These are phyloP conservation scores for Grifola frondosa DNA, from an alignment of 1,284 basidiomycete species.

Conservation along the genomic window DNA sequence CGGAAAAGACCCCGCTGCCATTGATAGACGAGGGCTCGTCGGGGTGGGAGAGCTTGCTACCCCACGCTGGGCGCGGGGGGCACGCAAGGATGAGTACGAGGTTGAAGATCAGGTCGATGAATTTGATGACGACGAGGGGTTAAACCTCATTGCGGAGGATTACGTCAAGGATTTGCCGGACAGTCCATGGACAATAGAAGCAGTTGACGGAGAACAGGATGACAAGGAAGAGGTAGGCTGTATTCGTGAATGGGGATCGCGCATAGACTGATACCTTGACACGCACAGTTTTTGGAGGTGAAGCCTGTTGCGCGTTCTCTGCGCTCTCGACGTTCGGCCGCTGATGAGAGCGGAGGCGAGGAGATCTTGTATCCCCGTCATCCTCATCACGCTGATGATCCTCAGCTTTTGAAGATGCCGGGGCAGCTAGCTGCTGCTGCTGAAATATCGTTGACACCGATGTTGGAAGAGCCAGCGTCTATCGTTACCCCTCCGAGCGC, in stretches of 20 bases:
- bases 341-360: conserved; percentile 79
- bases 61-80: conserved; percentile 79
- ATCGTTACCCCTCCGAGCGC: conserved; percentile 66
- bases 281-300: conserved; percentile 36
- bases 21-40: conserved; percentile 86
- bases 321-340: conserved; percentile 58
- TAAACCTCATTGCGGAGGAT: conserved; percentile 40
- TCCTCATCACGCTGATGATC: conserved; percentile 33
- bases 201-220: conserved; percentile 73
- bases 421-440: not conserved
- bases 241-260: not conserved
- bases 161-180: conserved; percentile 49
- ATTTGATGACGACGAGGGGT: conserved; percentile 45
- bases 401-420: conserved; percentile 15
- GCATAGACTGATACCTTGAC: not conserved
- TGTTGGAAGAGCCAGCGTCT: conserved; percentile 22
- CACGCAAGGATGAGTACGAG: conserved; percentile 34
- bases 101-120: conserved; percentile 39
- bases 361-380: conserved; percentile 81
- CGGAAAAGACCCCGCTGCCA: conserved; percentile 74
- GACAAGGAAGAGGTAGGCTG: conserved; percentile 63
- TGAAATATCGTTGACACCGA: conserved; percentile 6
- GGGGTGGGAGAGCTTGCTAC: conserved; percentile 97
- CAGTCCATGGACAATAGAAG: conserved; percentile 86
- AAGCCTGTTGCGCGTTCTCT: conserved; percentile 47